Evolutionary conservation across 1,139 yeast species (phyloP).

Genomic region (Eremothecium sinecaudum): DNA sequence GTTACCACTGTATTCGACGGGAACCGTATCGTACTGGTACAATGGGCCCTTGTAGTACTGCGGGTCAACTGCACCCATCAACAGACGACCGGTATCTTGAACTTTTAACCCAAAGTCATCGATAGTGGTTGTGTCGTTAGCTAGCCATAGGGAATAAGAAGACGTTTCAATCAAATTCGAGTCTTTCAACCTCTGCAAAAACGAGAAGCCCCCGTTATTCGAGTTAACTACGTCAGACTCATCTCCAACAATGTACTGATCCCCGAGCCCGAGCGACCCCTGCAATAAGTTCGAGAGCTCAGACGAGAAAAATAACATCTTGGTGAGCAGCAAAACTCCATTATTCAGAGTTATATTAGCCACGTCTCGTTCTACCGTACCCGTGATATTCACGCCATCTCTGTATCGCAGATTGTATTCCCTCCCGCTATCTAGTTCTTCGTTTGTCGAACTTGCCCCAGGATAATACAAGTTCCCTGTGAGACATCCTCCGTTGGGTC

Average conservation of each 20-base stretch:
- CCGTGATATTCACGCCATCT: slow-evolving; percentile 1
- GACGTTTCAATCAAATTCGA: slow-evolving; percentile 36
- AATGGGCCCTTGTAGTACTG: slow-evolving; percentile 40
- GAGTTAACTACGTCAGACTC: slow-evolving; percentile 14
- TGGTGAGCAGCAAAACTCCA: slow-evolving; percentile 12
- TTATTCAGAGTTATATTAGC: slow-evolving; percentile 6
- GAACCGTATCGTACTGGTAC: slow-evolving; percentile 41
- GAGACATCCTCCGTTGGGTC: slow-evolving; percentile 11
- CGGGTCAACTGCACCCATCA: slow-evolving; percentile 54
- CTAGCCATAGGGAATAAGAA: slow-evolving; percentile 50
- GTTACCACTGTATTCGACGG: slow-evolving; percentile 32
- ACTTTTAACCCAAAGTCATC: slow-evolving; percentile 1
- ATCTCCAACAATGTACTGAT: slow-evolving; percentile 17
- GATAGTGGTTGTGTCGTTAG: slow-evolving; percentile 16
- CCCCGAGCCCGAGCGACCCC: slow-evolving; percentile 56
- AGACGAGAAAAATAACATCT: slow-evolving; percentile 11
- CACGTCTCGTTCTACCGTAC: not conserved
- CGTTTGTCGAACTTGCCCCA: slow-evolving; percentile 13
- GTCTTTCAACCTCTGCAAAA: slow-evolving; percentile 34
- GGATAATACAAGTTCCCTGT: slow-evolving; percentile 14
- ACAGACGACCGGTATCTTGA: slow-evolving; percentile 33
- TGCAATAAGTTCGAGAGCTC: slow-evolving; percentile 18
- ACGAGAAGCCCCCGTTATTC: slow-evolving; percentile 33
- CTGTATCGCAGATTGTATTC: slow-evolving; percentile 10
- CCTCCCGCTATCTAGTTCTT: not conserved